A percentile compares a stretch with the other conserved stretches of the same genome.
Evolutionary conservation across 2,329 filamentous ascomycete species (phyloP).

Genomic region (Fusarium sororula): DNA sequence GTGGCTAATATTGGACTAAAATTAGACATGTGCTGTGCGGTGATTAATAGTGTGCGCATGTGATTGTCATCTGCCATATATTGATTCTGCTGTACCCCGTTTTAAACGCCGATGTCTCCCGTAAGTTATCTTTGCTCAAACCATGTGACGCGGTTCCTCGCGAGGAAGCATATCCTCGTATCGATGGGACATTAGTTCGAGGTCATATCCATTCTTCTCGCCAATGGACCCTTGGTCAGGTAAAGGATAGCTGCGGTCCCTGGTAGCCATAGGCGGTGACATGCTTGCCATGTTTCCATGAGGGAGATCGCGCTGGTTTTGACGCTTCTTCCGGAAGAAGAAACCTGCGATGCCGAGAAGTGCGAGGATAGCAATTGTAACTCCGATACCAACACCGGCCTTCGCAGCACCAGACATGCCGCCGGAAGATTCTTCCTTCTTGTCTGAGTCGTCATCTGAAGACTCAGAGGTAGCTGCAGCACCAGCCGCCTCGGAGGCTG

Average conservation of each 20-base stretch:
- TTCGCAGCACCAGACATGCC: constrained; percentile 51
- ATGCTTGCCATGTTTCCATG: constrained; percentile 55
- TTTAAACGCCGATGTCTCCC: constrained; percentile 5
- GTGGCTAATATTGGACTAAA: not conserved
- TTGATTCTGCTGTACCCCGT: constrained; percentile 11
- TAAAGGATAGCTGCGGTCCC: constrained; percentile 51
- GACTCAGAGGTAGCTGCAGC: constrained; percentile 27
- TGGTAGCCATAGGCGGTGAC: constrained; percentile 60
- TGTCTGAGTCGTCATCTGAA: constrained; percentile 9
- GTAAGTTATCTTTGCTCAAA: constrained; percentile 40
- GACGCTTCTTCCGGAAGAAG: constrained; percentile 45
- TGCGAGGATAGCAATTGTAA: constrained; percentile 53
- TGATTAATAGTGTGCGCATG: not conserved
- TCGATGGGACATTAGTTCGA: constrained; percentile 61
- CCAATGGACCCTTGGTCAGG: constrained; percentile 49
- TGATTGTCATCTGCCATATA: constrained; percentile 9
- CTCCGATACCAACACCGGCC: constrained; percentile 60
- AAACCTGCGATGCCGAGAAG: constrained; percentile 52
- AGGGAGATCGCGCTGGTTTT: constrained; percentile 44
- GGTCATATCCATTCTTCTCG: constrained; percentile 53
- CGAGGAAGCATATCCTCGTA: constrained; percentile 68
- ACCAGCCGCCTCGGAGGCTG: constrained; percentile 18
- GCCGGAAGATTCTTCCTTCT: constrained; percentile 29
- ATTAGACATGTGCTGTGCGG: not conserved
- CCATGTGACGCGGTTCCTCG: constrained; percentile 57